A percentile compares a stretch with the other conserved stretches of the same genome.
Conservation (phyloP, 441 rosid species). For the Brassica balearica region DNA sequence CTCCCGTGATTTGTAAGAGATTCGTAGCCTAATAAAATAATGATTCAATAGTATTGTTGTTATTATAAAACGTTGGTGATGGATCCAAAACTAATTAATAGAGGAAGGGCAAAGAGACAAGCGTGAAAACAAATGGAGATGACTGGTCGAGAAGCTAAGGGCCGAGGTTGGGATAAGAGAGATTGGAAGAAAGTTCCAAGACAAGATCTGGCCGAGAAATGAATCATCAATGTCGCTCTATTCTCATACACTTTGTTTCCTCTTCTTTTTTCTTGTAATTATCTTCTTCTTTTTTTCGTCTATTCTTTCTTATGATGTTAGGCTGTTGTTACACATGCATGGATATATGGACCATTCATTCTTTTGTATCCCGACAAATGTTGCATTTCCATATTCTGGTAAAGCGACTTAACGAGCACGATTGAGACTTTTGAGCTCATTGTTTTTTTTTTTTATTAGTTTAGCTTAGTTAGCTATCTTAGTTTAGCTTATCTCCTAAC, state of each 20-base stretch:
- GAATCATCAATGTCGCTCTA: conserved; percentile 34
- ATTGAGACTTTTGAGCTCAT: conserved; percentile 12
- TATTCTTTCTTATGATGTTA: conserved; percentile 19
- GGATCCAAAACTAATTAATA: conserved; percentile 28
- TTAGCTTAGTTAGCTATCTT: not conserved
- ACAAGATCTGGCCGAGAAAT: conserved; percentile 34
- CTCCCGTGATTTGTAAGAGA: not conserved
- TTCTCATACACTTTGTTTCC: conserved; percentile 35
- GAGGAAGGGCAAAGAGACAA: conserved; percentile 36
- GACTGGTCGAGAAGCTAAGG: conserved; percentile 38
- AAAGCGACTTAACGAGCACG: conserved; percentile 39
- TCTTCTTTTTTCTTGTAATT: not conserved
- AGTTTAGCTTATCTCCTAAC: not conserved
- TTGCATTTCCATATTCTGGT: conserved; percentile 31
- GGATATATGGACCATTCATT: conserved; percentile 35
- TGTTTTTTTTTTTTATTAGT: not conserved
- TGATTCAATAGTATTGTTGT: not conserved
- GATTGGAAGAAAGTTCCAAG: conserved; percentile 39
- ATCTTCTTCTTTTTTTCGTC: conserved; percentile 3
- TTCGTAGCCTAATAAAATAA: not conserved
- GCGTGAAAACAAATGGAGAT: conserved; percentile 17
- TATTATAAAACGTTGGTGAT: conserved; percentile 6
- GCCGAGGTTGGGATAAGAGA: conserved; percentile 37
- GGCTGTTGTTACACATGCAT: conserved; percentile 29
- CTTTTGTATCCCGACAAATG: conserved; percentile 31